A percentile compares a stretch with the other conserved stretches of the same genome.
phyloP scores from a whole-genome alignment of 2,329 filamentous ascomycete species.

The Fusarium sp. region DNA sequence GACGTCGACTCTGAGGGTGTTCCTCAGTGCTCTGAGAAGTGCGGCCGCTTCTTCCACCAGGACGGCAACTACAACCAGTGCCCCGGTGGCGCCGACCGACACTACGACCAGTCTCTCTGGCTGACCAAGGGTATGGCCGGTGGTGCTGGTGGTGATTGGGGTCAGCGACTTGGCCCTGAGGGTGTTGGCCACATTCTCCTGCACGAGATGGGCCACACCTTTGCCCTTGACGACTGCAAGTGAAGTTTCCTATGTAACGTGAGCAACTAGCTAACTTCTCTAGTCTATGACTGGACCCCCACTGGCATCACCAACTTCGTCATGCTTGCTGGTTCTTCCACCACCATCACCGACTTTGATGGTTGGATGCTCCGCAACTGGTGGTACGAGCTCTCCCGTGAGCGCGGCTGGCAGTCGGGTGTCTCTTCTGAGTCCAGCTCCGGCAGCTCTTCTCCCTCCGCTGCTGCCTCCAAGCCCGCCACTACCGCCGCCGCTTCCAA shows the following conservation, averaged over 20 bases:
- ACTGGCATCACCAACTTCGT: conserved; percentile 56
- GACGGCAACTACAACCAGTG: conserved; percentile 55
- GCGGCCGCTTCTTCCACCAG: conserved; percentile 59
- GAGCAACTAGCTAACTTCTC: conserved; percentile 4
- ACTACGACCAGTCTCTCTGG: conserved; percentile 61
- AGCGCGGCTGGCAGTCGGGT: conserved; percentile 43
- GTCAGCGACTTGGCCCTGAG: conserved; percentile 57
- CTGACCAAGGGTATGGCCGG: conserved; percentile 58
- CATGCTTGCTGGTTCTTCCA: conserved; percentile 58
- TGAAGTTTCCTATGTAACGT: not conserved
- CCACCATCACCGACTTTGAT: conserved; percentile 59
- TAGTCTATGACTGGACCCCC: conserved; percentile 55
- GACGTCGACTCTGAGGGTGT: conserved; percentile 53
- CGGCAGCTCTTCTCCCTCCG: too few relatives aligned
- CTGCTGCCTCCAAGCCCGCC: not conserved
- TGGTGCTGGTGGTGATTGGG: conserved; percentile 60
- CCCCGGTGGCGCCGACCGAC: conserved; percentile 46
- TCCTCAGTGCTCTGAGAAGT: conserved; percentile 54
- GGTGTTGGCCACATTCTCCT: conserved; percentile 60
- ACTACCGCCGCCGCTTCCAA: not conserved
- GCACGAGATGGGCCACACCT: conserved; percentile 61
- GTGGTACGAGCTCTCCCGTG: conserved; percentile 53
- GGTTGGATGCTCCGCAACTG: conserved; percentile 62
- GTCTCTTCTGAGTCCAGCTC: conserved; percentile 2
- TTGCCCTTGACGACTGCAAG: conserved; percentile 54